Base-by-base conservation (phyloP, 352 stramenopile genomes). In the Globisporangium cylindrosporum region DNA sequence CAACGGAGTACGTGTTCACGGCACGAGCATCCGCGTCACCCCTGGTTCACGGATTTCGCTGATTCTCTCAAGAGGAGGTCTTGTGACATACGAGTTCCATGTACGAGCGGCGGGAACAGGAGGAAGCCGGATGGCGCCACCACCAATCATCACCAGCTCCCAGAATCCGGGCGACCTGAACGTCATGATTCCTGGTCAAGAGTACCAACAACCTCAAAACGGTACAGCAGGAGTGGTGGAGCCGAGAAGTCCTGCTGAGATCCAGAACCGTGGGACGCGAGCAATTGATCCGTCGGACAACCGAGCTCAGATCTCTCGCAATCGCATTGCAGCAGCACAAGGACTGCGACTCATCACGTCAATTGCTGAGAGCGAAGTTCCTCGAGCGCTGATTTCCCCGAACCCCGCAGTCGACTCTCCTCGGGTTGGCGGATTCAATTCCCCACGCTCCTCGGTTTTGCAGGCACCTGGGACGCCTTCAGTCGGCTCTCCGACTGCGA, bases 61-160 rank as follows among this genome's bases (percentile, higher is more conserved):
- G 2, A 96, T 96, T 27, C 67, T 96, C 1, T 96, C 89, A 0
- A 79, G 87, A 61, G 89, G 89, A 36, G 89, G 89, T 1, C 74
- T 96, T 24, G 77, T 94, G 32, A 96, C 87, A 5, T 96, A 94
- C 65, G 89, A 96, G 62, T 95, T 96, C 62, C 89, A 95, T 74
- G 79, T 91, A 12, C 77, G 85, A 41, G 25, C 70, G 12, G 34
- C 66, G 60, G 48, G 29, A 7, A 38, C 14, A 10, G 66, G 32
- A 27, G 15, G 25, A 9, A 65, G 54, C 18, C 73, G 73, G 15
- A 49, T 65, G 22, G 76, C 77, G 1, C 83, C 83, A 10, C 79
- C 82, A 12, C 74, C 83, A 32, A 92, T 90, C 56, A 71, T 88
- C 22, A 91, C 80, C 6, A 38, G 70, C 2, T 55, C 73, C 2